Percentiles rank a stretch among this genome's conserved stretches.
phyloP scores from a whole-genome alignment of 164 flowering plant species.

The Akebia trifoliata region DNA sequence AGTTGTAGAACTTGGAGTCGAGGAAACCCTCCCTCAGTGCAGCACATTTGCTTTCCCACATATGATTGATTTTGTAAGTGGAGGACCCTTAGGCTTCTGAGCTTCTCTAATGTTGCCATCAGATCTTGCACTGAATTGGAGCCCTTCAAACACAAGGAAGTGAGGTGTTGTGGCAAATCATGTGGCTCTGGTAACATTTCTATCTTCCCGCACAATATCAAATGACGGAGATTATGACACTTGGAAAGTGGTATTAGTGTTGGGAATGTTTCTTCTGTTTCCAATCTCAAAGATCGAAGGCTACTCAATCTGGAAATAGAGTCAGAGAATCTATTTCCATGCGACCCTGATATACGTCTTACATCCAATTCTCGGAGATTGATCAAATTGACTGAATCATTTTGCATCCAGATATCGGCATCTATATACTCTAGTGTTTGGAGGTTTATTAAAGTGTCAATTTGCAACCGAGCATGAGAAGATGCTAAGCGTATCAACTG shows the following conservation, averaged over 20 bases:
- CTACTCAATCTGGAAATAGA: too few relatives aligned
- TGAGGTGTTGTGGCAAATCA: conserved; percentile 12
- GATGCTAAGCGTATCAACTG: background rate
- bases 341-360: conserved; percentile 23
- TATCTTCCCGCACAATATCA: too few relatives aligned
- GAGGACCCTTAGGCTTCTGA: conserved; percentile 13
- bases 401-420: background rate
- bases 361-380: background rate
- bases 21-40: conserved; percentile 26
- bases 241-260: too few relatives aligned
- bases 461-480: too few relatives aligned
- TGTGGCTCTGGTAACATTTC: too few relatives aligned
- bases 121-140: background rate
- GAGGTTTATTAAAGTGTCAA: conserved; percentile 14
- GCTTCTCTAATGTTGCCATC: background rate
- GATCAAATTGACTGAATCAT: background rate
- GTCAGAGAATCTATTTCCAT: too few relatives aligned
- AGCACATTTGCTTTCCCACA: conserved; percentile 16
- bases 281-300: too few relatives aligned
- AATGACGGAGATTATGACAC: too few relatives aligned
- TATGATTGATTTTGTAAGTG: conserved; percentile 19
- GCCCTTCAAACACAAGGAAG: conserved; percentile 18
- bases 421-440: conserved; percentile 20
- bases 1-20: conserved; percentile 11
- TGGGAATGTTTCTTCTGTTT: too few relatives aligned